A percentile compares a stretch with the other conserved stretches of the same genome.
These are phyloP conservation scores for Pyrenopolyporus hunteri DNA, from an alignment of 495 filamentous ascomycete species.

Conservation along the genomic window DNA sequence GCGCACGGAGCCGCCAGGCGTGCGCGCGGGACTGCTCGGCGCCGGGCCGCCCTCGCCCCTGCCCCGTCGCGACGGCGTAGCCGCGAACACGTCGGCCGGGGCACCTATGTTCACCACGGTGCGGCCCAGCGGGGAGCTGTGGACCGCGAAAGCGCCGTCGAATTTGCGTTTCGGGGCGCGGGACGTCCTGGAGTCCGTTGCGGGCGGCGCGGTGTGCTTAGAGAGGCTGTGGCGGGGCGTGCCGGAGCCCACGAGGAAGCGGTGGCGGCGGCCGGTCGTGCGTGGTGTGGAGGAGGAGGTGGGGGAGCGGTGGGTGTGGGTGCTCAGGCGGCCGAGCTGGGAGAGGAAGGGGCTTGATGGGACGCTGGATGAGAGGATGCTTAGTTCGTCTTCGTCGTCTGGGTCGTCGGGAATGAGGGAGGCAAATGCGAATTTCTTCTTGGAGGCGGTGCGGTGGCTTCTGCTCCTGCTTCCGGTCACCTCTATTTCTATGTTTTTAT, in stretches of 20 bases:
- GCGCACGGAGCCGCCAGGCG: constrained; percentile 51
- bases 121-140: constrained; percentile 37
- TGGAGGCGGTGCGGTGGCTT: constrained; percentile 10
- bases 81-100: not conserved
- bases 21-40: constrained; percentile 37
- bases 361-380: constrained; percentile 26
- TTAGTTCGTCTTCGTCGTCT: constrained; percentile 39
- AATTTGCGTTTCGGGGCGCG: constrained; percentile 14
- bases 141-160: constrained; percentile 1
- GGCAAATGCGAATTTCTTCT: constrained; percentile 27
- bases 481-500: not conserved
- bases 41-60: not conserved
- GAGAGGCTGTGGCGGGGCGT: constrained; percentile 11
- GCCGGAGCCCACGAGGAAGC: not conserved
- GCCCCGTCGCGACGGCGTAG: constrained; percentile 16
- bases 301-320: not conserved
- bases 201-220: constrained; percentile 20
- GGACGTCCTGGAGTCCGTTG: constrained; percentile 28
- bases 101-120: constrained; percentile 7
- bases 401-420: constrained; percentile 35
- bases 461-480: not conserved
- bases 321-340: not conserved
- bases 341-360: constrained; percentile 18
- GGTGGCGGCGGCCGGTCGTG: constrained; percentile 13
- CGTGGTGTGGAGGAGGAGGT: constrained; percentile 14